These are phyloP conservation scores for Macadamia integrifolia DNA, from an alignment of 164 flowering plant genomes.

Conservation along the genomic window DNA sequence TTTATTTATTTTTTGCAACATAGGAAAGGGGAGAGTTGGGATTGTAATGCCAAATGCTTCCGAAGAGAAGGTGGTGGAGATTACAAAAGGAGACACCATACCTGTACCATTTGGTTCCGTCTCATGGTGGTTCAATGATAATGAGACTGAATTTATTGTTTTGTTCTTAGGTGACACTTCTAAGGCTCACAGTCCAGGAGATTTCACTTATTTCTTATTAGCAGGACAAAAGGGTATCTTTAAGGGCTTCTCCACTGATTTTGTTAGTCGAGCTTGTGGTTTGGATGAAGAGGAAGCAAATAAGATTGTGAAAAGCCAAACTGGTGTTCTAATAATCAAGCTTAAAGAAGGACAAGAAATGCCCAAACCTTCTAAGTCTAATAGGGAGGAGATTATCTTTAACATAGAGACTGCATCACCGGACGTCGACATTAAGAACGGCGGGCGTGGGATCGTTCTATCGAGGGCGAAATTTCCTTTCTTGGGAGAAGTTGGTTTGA, in stretches of 20 bases:
- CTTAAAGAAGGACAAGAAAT: constrained; percentile 25
- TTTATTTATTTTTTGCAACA: not conserved
- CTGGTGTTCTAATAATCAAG: constrained; percentile 41
- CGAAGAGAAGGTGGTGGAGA: constrained; percentile 51
- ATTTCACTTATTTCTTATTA: constrained; percentile 49
- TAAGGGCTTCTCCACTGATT: constrained; percentile 56
- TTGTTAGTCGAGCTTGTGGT: constrained; percentile 53
- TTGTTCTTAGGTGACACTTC: constrained; percentile 62
- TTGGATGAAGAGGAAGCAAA: constrained; percentile 36
- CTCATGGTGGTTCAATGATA: constrained; percentile 77
- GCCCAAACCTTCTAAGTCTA: constrained; percentile 47
- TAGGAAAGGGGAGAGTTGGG: constrained; percentile 48
- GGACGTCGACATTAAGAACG: constrained; percentile 50
- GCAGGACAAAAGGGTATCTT: constrained; percentile 55
- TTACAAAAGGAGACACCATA: constrained; percentile 67
- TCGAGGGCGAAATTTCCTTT: constrained; percentile 50
- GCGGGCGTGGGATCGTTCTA: constrained; percentile 45
- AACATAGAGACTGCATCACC: constrained; percentile 49
- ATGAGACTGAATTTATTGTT: constrained; percentile 41
- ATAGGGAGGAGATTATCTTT: constrained; percentile 33
- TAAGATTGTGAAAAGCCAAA: constrained; percentile 40
- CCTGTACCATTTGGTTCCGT: constrained; percentile 63
- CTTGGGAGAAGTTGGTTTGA: constrained; percentile 58
- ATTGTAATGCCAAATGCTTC: constrained; percentile 44
- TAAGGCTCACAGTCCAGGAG: constrained; percentile 48